Evolutionary conservation across 108 stramenopile genomes (phyloP).

Genomic region (Nitzschia palea): DNA sequence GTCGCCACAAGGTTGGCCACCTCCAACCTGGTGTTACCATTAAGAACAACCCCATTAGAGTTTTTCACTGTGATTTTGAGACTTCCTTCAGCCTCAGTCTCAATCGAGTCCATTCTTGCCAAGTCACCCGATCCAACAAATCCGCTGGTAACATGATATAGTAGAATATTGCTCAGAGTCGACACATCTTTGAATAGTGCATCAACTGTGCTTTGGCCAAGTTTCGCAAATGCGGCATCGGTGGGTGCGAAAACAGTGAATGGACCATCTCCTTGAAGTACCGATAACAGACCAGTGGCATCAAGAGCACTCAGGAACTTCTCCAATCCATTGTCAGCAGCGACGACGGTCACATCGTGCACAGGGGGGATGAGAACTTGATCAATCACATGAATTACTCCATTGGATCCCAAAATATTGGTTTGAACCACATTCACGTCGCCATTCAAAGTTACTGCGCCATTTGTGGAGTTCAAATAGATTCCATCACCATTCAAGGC

Average conservation of each 20-base stretch:
- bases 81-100: not conserved
- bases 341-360: slow-evolving; percentile 5
- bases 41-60: not conserved
- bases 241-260: slow-evolving; percentile 33
- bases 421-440: slow-evolving; percentile 9
- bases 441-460: not conserved
- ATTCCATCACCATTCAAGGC: slow-evolving; percentile 4
- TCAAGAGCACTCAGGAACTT: slow-evolving; percentile 29
- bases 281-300: slow-evolving; percentile 38
- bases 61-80: not conserved
- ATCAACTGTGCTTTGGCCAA: not conserved
- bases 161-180: slow-evolving; percentile 16
- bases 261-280: slow-evolving; percentile 5
- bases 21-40: not conserved
- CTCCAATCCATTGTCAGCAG: slow-evolving; percentile 17
- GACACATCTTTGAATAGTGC: not conserved
- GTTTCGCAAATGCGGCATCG: slow-evolving; percentile 16
- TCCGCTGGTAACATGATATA: slow-evolving; percentile 10
- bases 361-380: slow-evolving; percentile 22
- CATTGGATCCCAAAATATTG: slow-evolving; percentile 42
- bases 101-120: not conserved
- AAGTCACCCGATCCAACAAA: not conserved
- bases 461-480: not conserved
- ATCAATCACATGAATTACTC: slow-evolving; percentile 51
- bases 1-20: slow-evolving; percentile 25